Evolutionary conservation across 441 rosid genomes (phyloP).

Genomic region (Biscutella auriculata): DNA sequence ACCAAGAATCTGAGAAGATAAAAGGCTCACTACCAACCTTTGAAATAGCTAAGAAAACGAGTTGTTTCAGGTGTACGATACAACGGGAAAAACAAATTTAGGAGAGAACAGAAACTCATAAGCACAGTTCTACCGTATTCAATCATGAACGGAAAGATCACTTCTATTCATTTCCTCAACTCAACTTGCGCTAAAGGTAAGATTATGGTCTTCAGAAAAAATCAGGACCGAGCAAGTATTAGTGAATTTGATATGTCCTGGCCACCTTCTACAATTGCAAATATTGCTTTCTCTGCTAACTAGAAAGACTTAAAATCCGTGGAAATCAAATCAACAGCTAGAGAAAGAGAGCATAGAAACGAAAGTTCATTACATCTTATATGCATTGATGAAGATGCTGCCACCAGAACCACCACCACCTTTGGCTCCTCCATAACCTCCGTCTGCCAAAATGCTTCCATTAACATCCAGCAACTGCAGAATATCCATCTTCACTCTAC

Average conservation of each 20-base stretch:
- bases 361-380: constrained; percentile 57
- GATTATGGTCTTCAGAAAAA: background rate
- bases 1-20: constrained; percentile 12
- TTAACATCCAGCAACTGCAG: constrained; percentile 38
- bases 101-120: background rate
- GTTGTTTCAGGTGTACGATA: background rate
- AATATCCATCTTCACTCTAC: constrained; percentile 47
- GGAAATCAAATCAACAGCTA: background rate
- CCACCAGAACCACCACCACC: constrained; percentile 99
- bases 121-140: background rate
- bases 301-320: background rate
- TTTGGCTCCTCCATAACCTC: constrained; percentile 72
- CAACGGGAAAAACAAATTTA: constrained; percentile 1
- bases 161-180: background rate
- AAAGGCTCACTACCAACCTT: constrained; percentile 8
- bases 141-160: background rate
- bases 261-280: constrained; percentile 2
- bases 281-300: background rate
- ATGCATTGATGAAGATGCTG: constrained; percentile 55
- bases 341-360: constrained; percentile 7
- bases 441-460: constrained; percentile 76
- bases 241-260: background rate
- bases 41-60: background rate
- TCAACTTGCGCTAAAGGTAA: background rate
- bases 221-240: constrained; percentile 4